Evolutionary conservation across 176 grass and related monocot species (phyloP), one percentile per base, ranked within the genome.

Genomic region (Aegilops speltoides): DNA sequence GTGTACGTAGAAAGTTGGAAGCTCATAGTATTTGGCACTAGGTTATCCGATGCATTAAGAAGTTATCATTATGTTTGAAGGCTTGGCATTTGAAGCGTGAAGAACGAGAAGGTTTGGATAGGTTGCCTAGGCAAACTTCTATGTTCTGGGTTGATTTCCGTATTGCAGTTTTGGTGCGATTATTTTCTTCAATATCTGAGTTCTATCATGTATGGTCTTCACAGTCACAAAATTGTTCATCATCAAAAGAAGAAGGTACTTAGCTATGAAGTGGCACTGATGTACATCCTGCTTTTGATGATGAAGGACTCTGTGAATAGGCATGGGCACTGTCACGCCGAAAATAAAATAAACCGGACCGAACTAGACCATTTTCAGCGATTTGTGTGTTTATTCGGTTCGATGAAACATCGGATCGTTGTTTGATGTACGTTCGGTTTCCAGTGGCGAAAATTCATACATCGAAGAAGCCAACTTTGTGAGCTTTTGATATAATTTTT

Each of bases 191-290:
- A 25, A 48, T 68, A 40, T 62, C 25, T 76, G 23, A 57, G 24
- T 74, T 64, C n/a, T 24, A 29, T 79, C 64, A 63, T 64, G 50
- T 82, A 76, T 85, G 19, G 19, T 81, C 63, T 79, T 64, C 29
- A 63, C 86, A 95, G 93, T n/a, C n/a, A n/a, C n/a, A n/a, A n/a
- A 90, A 88, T 78, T 28, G 67, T 26, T 69, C 89, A 68, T 70
- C 89, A 29, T 85, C 90, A 4, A 41, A 87, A 38, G 59, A 81
- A 72, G 96, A 98, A 89, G 92, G 80, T 34, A 79, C 64, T 63
- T 92, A 96, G 80, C 81, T 93, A 72, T 82, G 91, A 45, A 90
- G 89, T 87, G 92, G 92, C 17, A 68, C 86, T 64, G 90, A 96
- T 83, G 59, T 96, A 67, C 40, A 10, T 41, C n/a, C n/a, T n/a